Conservation (phyloP, 352 stramenopile genomes). For the Pythium myriotylum region DNA sequence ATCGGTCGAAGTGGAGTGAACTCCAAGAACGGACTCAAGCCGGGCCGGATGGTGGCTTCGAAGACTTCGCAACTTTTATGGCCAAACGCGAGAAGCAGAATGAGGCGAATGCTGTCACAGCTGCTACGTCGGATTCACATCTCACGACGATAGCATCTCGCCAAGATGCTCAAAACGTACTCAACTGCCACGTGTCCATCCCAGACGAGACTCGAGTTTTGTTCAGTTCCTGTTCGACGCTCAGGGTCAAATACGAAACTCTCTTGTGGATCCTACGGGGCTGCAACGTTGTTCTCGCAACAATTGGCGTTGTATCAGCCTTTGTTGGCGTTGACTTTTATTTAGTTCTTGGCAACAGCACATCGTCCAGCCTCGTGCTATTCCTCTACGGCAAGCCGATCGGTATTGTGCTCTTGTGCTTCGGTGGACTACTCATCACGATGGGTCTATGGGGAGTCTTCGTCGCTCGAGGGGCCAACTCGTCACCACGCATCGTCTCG, state of each 20-base stretch:
- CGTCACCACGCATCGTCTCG: conserved; percentile 10
- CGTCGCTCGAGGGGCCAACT: conserved; percentile 1
- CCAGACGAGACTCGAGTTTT: conserved; percentile 36
- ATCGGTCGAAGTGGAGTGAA: conserved; percentile 66
- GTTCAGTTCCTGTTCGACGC: conserved; percentile 38
- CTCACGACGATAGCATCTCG: neutral
- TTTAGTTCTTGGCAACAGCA: conserved; percentile 36
- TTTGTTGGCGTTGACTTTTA: conserved; percentile 41
- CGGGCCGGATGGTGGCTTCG: conserved; percentile 27
- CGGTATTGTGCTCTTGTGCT: conserved; percentile 26
- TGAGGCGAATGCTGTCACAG: conserved; percentile 7
- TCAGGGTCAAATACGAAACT: conserved; percentile 42
- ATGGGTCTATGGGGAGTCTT: conserved; percentile 15
- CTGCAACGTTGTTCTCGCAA: conserved; percentile 35
- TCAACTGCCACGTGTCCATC: conserved; percentile 3
- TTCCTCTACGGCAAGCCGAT: conserved; percentile 35
- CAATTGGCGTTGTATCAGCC: conserved; percentile 17
- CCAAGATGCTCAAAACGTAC: neutral
- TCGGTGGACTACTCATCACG: conserved; percentile 19
- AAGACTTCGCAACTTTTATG: conserved; percentile 59
- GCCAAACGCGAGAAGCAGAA: conserved; percentile 28
- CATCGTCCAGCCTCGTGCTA: conserved; percentile 28
- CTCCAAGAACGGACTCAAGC: conserved; percentile 48
- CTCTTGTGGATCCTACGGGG: conserved; percentile 36
- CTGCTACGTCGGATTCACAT: conserved; percentile 12